Percentiles rank a stretch among this genome's conserved stretches.
Conservation (phyloP, 2,329 filamentous ascomycete species). For the Cyphellophora europaea region DNA sequence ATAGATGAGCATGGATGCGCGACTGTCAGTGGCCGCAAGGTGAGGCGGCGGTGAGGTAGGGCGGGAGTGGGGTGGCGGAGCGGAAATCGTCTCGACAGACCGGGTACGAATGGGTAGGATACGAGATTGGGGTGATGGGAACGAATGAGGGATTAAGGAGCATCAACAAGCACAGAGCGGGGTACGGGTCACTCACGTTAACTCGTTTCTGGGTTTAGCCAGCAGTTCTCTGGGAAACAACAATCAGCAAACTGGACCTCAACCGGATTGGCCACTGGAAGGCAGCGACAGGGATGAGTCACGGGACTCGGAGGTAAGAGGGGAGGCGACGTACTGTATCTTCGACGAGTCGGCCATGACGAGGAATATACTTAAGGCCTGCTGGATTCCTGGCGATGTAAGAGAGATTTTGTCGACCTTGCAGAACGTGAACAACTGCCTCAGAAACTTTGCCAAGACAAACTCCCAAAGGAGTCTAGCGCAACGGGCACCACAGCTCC, state of each 20-base stretch:
- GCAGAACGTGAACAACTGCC: no score
- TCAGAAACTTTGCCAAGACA: no score
- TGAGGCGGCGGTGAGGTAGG: slow-evolving; percentile 6
- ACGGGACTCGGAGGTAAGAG: slow-evolving; percentile 12
- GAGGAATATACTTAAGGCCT: slow-evolving; percentile 14
- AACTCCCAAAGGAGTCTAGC: no score
- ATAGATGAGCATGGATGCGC: slow-evolving; percentile 2
- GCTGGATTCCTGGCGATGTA: slow-evolving; percentile 9
- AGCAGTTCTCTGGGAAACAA: slow-evolving; percentile 62
- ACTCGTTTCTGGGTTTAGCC: slow-evolving; percentile 77
- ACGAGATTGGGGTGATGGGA: slow-evolving; percentile 15
- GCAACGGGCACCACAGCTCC: no score
- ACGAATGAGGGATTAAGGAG: slow-evolving; percentile 11
- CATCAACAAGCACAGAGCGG: slow-evolving; percentile 2
- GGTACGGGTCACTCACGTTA: slow-evolving; percentile 59
- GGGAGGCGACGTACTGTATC: slow-evolving; percentile 52
- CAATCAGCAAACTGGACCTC: slow-evolving; percentile 8
- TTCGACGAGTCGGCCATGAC: slow-evolving; percentile 56
- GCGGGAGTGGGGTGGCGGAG: slow-evolving; percentile 13
- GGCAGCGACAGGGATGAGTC: slow-evolving; percentile 12
- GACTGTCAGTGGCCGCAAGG: background rate
- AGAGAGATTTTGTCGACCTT: slow-evolving; percentile 1
- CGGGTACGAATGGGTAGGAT: no score
- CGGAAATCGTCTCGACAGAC: slow-evolving; percentile 13
- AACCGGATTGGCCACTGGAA: slow-evolving; percentile 3